Evolutionary conservation across 2,329 filamentous ascomycete species (phyloP).

Genomic region (Fusarium oxysporum): DNA sequence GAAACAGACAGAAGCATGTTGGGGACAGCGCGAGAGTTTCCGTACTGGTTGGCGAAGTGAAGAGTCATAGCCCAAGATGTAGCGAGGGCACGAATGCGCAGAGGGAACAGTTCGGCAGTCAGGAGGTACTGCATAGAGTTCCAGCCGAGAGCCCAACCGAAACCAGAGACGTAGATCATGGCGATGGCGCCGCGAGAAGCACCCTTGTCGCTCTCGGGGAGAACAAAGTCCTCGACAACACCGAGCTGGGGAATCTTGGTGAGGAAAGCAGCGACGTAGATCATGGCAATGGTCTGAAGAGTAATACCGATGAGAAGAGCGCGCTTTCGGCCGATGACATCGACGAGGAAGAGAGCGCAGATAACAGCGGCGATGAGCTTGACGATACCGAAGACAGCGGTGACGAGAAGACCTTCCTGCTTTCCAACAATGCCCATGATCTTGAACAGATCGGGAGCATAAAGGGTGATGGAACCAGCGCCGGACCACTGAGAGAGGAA

Average conservation of each 20-base stretch:
- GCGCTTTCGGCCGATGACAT: constrained; percentile 81
- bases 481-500: constrained; percentile 80
- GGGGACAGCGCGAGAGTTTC: constrained; percentile 79
- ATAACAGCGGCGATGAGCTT: constrained; percentile 75
- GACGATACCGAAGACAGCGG: constrained; percentile 79
- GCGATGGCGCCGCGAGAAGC: constrained; percentile 76
- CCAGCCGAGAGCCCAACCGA: constrained; percentile 78
- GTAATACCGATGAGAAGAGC: constrained; percentile 70
- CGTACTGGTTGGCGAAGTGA: constrained; percentile 84
- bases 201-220: constrained; percentile 61
- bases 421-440: constrained; percentile 77
- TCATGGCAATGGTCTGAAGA: constrained; percentile 69
- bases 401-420: constrained; percentile 77
- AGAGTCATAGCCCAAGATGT: constrained; percentile 81
- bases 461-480: constrained; percentile 79
- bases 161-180: constrained; percentile 77
- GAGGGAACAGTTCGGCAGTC: constrained; percentile 81
- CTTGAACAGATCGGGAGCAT: constrained; percentile 78
- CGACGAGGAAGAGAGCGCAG: constrained; percentile 83
- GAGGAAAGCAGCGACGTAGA: constrained; percentile 72
- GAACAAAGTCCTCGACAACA: constrained; percentile 58
- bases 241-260: constrained; percentile 71
- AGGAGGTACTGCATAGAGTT: constrained; percentile 84
- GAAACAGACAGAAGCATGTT: constrained; percentile 72
- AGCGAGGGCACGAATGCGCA: constrained; percentile 77